phyloP scores from a whole-genome alignment of 352 stramenopile genomes.

The Elongisporangium undulatum region DNA sequence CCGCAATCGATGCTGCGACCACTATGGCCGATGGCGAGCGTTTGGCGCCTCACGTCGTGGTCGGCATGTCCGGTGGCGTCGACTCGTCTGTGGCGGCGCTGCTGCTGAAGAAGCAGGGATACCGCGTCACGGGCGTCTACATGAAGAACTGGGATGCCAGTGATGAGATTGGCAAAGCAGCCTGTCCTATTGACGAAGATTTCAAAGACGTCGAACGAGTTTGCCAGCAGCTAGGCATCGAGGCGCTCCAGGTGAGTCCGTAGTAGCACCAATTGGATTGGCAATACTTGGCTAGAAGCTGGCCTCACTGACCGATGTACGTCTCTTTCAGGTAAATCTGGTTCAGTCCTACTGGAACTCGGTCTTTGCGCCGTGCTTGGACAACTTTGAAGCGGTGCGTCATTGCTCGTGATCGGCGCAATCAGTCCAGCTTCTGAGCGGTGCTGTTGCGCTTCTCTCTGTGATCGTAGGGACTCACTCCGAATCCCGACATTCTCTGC shows the following conservation, averaged over 20 bases:
- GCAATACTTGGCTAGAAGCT: no score
- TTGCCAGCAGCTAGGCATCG: constrained; percentile 89
- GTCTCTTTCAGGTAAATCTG: constrained; percentile 72
- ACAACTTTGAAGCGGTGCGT: constrained; percentile 67
- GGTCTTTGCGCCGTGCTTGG: constrained; percentile 96
- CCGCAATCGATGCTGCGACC: constrained; percentile 1
- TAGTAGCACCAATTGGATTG: not conserved
- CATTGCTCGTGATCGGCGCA: not conserved
- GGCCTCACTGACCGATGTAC: constrained; percentile 3
- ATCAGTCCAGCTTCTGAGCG: not conserved
- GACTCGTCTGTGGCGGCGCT: constrained; percentile 96
- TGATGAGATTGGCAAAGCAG: constrained; percentile 86
- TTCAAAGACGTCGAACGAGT: constrained; percentile 92
- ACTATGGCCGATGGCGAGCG: not conserved
- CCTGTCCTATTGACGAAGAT: constrained; percentile 89
- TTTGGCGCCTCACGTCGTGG: constrained; percentile 66
- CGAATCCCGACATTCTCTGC: constrained; percentile 95
- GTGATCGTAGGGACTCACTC: constrained; percentile 60
- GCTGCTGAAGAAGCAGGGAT: constrained; percentile 88
- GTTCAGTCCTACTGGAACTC: constrained; percentile 97
- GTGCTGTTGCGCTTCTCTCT: not conserved
- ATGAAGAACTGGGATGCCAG: constrained; percentile 99
- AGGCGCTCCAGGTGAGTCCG: constrained; percentile 50
- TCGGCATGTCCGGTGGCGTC: constrained; percentile 98
- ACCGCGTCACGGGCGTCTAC: constrained; percentile 94